Evolutionary conservation across 2,329 filamentous ascomycete genomes (phyloP).

Genomic region (Capronia americana): DNA sequence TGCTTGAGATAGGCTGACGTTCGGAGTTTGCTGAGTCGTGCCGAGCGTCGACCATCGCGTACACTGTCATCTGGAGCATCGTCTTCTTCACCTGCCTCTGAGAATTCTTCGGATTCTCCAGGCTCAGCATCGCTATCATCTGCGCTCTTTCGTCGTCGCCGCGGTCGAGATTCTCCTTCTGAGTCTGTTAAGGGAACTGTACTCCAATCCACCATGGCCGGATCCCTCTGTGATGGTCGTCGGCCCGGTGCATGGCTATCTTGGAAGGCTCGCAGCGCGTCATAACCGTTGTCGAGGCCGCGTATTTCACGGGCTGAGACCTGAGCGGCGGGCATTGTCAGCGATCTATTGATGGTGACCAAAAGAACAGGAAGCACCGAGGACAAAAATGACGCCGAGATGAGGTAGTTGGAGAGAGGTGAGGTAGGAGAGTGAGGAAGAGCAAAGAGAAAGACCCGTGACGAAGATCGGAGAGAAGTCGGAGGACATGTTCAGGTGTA

Average conservation of each 20-base stretch:
- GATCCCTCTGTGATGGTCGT: constrained; percentile 6
- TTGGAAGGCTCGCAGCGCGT: constrained; percentile 25
- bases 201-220: constrained; percentile 27
- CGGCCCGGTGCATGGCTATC: not conserved
- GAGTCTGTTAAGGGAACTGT: constrained; percentile 35
- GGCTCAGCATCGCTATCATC: constrained; percentile 16
- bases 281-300: constrained; percentile 27
- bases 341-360: not conserved
- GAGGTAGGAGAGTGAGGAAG: constrained; percentile 8
- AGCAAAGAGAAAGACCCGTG: constrained; percentile 36
- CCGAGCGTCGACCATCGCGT: constrained; percentile 24
- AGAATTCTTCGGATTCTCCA: constrained; percentile 5
- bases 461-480: not conserved
- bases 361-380: not conserved
- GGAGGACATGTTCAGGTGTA: not conserved
- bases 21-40: constrained; percentile 25
- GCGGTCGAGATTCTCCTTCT: constrained; percentile 22
- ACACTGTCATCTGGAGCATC: constrained; percentile 21
- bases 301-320: constrained; percentile 27
- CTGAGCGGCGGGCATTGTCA: constrained; percentile 25
- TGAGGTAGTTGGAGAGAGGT: not conserved
- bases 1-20: constrained; percentile 20
- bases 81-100: constrained; percentile 19
- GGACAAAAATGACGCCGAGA: not conserved
- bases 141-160: constrained; percentile 15